Evolutionary conservation across 2,329 filamentous ascomycete species (phyloP), one percentile per base, ranked within the genome.

Genomic region (Claviceps fusiformis): DNA sequence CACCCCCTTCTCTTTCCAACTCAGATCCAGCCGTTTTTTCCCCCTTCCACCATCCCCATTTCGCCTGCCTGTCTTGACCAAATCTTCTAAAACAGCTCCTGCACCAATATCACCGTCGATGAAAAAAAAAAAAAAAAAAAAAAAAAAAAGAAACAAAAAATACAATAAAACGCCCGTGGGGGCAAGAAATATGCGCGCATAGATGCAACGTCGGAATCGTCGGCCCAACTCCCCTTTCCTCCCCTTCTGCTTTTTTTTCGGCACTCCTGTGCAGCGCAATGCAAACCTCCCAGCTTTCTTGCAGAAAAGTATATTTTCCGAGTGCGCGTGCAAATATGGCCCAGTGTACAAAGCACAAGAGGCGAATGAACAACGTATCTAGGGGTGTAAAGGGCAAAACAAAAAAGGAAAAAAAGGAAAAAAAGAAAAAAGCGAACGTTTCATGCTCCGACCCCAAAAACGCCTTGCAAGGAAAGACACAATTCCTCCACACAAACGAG

Each of bases 391-490:
- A 24, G 24, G 24, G 24, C 24, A 45, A 53, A 57, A 52, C 60
- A 59, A 52, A 59, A 48, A 29, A n/a, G 8, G 31, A 17, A 10
- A 50, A 27, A 6, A 48, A 46, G 52, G 56, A 53, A 60, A 58
- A 50, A 39, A 56, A 59, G 57, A 58, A 56, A 58, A 54, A 57
- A 60, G 63, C 58, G 35, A 56, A 62, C 57, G 57, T 52, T 44
- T 58, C 52, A 58, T 59, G 58, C 56, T 60, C 57, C 57, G 29
- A 37, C 54, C 59, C 64, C 59, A 60, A 62, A 59, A 68, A 69
- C 68, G 67, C 64, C 67, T 61, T 63, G 63, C 64, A 64, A 67
- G 65, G 61, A 63, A 58, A 62, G 65, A 50, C 4, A 9, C 24
- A n/a, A 53, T 55, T 37, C 13, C 61, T 58, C 58, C 57, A 46